Evolutionary conservation across 164 flowering plant species (phyloP).

Genomic region (Tetracentron sinense): DNA sequence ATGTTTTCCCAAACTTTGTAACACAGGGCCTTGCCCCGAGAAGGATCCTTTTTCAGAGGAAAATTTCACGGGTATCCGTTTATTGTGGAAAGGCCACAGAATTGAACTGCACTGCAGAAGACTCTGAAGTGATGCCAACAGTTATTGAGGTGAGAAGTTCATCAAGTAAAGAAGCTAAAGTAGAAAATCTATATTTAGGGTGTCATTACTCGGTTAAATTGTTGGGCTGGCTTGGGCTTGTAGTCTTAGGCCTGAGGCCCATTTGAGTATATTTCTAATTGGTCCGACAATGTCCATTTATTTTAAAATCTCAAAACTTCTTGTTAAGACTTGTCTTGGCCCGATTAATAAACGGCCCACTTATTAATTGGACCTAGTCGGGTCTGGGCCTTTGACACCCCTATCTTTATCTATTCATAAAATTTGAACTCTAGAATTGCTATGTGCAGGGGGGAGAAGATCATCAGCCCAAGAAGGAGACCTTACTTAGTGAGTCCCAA

Average conservation of each 20-base stretch:
- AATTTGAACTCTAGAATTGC: background rate
- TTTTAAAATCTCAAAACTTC: too few species aligned
- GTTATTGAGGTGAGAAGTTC: constrained; percentile 32
- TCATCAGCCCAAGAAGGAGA: constrained; percentile 10
- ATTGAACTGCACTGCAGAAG: constrained; percentile 5
- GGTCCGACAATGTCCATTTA: too few species aligned
- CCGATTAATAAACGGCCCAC: too few species aligned
- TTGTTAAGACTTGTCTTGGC: too few species aligned
- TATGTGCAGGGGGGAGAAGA: constrained; percentile 27
- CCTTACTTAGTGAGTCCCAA: background rate
- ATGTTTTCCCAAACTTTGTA: background rate
- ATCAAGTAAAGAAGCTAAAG: constrained; percentile 1
- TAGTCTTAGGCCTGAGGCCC: too few species aligned
- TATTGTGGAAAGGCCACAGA: constrained; percentile 8
- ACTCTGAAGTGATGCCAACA: constrained; percentile 10
- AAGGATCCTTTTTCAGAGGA: constrained; percentile 45
- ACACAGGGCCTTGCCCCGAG: constrained; percentile 51
- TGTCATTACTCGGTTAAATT: too few species aligned
- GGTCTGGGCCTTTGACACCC: too few species aligned
- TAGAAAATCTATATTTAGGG: background rate
- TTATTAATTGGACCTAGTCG: too few species aligned
- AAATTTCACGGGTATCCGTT: constrained; percentile 13
- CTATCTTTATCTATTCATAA: too few species aligned
- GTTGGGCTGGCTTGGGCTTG: too few species aligned
- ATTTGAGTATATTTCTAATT: too few species aligned